Base-by-base conservation (phyloP, 148 eudicot genomes). In the Dianthus caryophyllus region DNA sequence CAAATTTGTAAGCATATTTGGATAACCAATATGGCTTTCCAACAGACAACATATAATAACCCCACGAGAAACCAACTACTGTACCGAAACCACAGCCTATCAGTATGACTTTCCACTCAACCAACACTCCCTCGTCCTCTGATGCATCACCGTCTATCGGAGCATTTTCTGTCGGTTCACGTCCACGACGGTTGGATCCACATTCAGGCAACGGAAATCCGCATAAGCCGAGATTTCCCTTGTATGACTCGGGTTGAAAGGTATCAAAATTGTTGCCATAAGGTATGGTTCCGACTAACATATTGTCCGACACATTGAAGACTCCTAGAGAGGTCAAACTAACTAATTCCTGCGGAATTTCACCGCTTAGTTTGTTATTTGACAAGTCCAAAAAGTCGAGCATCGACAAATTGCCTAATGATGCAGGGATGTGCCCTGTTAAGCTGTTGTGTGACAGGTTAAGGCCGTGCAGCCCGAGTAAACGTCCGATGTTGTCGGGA, bases 381-480 rank as follows among this genome's bases (percentile, higher is more conserved):
- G 73, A 75, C 18, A 79, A 73, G 70, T 80, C 83, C 44, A 80
- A 48, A 6, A 60, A 65, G 24, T 80, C 77, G 6, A 80, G 75
- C 11, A 4, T 9, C 0, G 8, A 7, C 29, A 80, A 43, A 6
- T 55, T 46, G 25, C 66, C 72, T 0, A 76, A 18, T 0, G 75
- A 52, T 54, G 65, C 9, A 14, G 80, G 83, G 15, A 80, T 73
- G 20, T 1, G 21, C 51, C 77, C 77, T 5, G 17, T 30, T 21
- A 80, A 33, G 1, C 21, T 24, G 65, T 80, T 80, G 54, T 80
- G 69, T 1, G 83, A 80, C 7, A 80, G 69, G 63, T 80, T 80
- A 2, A 80, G 77, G 30, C 26, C 58, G 10, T 49, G 66, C 1
- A 72, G 46, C 9, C 65, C 50, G 15, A 44, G 12, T 16, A 79